phyloP scores from a whole-genome alignment of 78 protist genomes.

The Guillardia theta region DNA sequence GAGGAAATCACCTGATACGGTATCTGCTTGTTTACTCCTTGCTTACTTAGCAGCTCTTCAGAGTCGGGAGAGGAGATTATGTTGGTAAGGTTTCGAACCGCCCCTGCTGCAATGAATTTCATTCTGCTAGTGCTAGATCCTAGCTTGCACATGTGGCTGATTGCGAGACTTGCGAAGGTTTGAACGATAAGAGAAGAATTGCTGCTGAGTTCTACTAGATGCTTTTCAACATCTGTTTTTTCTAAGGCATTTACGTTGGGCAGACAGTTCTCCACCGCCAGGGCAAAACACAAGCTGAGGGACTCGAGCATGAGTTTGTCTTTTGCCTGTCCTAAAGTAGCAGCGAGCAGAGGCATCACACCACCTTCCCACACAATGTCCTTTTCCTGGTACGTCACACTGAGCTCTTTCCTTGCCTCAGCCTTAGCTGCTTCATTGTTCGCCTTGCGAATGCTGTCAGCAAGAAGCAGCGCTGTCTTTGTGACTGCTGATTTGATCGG shows the following conservation, averaged over 20 bases:
- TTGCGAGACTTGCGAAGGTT: background rate
- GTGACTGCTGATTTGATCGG: background rate
- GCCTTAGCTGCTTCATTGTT: background rate
- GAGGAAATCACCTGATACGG: too few species aligned
- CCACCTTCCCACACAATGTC: background rate
- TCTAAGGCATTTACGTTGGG: background rate
- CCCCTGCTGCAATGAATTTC: background rate
- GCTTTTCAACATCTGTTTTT: background rate
- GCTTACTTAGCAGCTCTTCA: background rate
- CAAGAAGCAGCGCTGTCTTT: background rate
- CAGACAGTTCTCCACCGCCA: background rate
- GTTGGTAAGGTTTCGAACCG: background rate
- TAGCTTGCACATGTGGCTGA: background rate
- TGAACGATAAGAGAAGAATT: background rate
- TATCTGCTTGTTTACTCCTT: background rate
- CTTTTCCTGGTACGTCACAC: background rate
- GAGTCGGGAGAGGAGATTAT: background rate
- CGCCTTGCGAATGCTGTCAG: background rate
- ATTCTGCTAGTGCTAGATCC: background rate
- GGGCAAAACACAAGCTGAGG: background rate
- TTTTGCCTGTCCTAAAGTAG: background rate
- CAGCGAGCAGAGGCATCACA: background rate
- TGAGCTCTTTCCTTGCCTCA: background rate
- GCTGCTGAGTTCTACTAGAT: background rate
- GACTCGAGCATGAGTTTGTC: conserved; percentile 1